Conservation (phyloP, 2,329 filamentous ascomycete genomes). For the Lasiodiplodia gonubiensis region DNA sequence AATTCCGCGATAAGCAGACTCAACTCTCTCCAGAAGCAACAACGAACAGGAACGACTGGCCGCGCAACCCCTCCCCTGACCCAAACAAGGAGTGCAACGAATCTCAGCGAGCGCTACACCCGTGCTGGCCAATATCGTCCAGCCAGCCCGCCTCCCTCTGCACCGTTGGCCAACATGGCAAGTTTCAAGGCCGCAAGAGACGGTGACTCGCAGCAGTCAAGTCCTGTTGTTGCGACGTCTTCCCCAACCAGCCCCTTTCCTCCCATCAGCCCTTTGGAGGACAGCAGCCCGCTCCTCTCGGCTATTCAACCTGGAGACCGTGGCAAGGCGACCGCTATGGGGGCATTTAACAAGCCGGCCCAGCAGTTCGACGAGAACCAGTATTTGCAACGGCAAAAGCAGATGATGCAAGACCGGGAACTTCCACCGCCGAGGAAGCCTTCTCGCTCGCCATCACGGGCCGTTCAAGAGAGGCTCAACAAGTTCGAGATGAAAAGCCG, state of each 20-base stretch:
- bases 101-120: constrained; percentile 53
- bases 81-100: constrained; percentile 54
- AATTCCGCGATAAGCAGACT: constrained; percentile 80
- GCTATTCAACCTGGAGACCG: constrained; percentile 76
- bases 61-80: constrained; percentile 59
- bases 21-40: constrained; percentile 75
- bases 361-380: constrained; percentile 83
- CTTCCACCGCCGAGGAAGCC: constrained; percentile 53
- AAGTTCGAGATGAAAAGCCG: constrained; percentile 44
- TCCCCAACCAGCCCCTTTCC: constrained; percentile 53
- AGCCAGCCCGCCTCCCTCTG: constrained; percentile 53
- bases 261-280: constrained; percentile 72
- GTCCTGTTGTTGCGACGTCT: constrained; percentile 41
- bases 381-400: constrained; percentile 80
- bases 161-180: constrained; percentile 29
- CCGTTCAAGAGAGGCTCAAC: constrained; percentile 41
- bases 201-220: constrained; percentile 45
- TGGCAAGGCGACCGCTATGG: constrained; percentile 80
- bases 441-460: constrained; percentile 31
- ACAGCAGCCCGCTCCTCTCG: constrained; percentile 64
- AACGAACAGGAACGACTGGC: constrained; percentile 46
- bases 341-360: constrained; percentile 73
- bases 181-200: constrained; percentile 33
- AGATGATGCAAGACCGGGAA: constrained; percentile 77
- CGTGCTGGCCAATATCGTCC: constrained; percentile 48